phyloP scores from a whole-genome alignment of 345 rosid species.

The Acer campestre region DNA sequence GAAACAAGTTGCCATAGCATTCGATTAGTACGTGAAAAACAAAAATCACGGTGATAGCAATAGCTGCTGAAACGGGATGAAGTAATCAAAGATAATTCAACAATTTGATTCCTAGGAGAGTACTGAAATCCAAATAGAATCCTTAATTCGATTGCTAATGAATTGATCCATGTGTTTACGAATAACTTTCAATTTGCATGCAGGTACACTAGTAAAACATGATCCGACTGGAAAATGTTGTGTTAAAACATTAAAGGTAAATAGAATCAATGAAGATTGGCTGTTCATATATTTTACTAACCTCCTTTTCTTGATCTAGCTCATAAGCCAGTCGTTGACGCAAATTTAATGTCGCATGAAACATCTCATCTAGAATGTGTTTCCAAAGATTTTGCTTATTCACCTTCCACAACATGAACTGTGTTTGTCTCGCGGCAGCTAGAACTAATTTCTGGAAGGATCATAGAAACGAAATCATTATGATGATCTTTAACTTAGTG shows the following conservation, averaged over 20 bases:
- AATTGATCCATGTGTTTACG: not conserved
- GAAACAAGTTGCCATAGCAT: slow-evolving; percentile 24
- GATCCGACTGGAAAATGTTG: not conserved
- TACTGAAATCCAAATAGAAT: not conserved
- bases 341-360: slow-evolving; percentile 79
- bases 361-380: slow-evolving; percentile 75
- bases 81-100: not conserved
- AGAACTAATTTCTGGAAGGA: slow-evolving; percentile 60
- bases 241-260: not conserved
- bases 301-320: slow-evolving; percentile 67
- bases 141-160: not conserved
- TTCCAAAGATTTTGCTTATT: slow-evolving; percentile 47
- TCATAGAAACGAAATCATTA: not conserved
- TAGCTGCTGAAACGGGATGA: not conserved
- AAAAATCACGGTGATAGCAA: not conserved
- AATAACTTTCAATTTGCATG: not conserved
- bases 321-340: slow-evolving; percentile 59
- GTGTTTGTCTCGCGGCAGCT: slow-evolving; percentile 30
- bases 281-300: slow-evolving; percentile 26
- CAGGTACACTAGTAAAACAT: not conserved
- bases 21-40: not conserved
- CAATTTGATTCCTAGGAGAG: not conserved
- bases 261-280: not conserved
- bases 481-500: not conserved
- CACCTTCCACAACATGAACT: slow-evolving; percentile 77